Conservation (phyloP, 352 stramenopile species). For the Pseudoperonospora humuli region DNA sequence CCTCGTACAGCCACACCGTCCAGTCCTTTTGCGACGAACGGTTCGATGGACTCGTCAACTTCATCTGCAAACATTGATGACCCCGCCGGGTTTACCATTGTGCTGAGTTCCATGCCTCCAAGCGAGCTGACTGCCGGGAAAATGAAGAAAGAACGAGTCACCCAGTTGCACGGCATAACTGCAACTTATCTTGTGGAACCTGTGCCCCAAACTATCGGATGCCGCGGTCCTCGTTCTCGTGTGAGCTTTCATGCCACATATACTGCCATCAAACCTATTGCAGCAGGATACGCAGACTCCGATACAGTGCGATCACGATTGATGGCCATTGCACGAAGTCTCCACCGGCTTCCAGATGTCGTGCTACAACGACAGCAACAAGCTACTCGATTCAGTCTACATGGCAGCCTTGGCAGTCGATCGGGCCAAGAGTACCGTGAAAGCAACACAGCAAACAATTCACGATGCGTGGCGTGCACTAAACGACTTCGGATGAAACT, state of each 20-base stretch:
- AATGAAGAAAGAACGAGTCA: constrained; percentile 20
- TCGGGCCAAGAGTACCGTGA: constrained; percentile 4
- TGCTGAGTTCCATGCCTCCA: constrained; percentile 22
- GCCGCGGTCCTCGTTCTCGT: constrained; percentile 17
- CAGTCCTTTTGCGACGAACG: constrained; percentile 4
- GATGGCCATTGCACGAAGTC: constrained; percentile 18
- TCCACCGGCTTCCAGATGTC: constrained; percentile 26
- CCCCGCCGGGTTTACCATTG: constrained; percentile 24
- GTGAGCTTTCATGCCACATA: constrained; percentile 39
- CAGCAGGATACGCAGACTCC: constrained; percentile 16
- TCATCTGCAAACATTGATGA: constrained; percentile 12
- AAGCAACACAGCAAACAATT: constrained; percentile 17
- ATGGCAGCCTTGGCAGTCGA: constrained; percentile 7
- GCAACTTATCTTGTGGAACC: constrained; percentile 30
- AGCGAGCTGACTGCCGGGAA: constrained; percentile 26
- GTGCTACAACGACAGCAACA: constrained; percentile 18
- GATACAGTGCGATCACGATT: constrained; percentile 21
- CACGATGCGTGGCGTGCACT: constrained; percentile 36
- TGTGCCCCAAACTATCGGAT: constrained; percentile 10
- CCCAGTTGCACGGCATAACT: constrained; percentile 34
- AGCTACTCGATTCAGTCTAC: constrained; percentile 1
- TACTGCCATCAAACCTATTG: constrained; percentile 5
- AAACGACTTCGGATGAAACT: constrained; percentile 29
- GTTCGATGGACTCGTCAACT: constrained; percentile 9
- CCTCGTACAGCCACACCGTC: constrained; percentile 1